phyloP scores from a whole-genome alignment of 179 eudicot genomes.

The Heliamphora pulchella region DNA sequence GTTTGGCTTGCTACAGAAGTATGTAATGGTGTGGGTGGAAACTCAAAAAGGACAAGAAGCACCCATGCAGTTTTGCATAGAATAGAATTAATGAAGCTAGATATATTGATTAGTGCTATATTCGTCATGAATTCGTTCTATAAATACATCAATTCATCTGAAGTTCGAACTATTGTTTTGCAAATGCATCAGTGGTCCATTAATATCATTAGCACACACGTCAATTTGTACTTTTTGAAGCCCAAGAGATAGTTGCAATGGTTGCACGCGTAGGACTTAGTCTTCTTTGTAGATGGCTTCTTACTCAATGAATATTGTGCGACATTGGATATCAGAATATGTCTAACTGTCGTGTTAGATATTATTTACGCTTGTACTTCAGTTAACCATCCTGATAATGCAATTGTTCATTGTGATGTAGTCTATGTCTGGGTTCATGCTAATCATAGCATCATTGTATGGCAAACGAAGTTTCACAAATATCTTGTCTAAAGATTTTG shows the following conservation, averaged over 20 bases:
- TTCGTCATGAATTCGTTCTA: background rate
- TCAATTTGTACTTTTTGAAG: background rate
- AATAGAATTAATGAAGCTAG: background rate
- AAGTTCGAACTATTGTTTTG: too few species aligned
- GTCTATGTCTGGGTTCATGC: background rate
- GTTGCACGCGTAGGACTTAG: background rate
- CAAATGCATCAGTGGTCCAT: background rate
- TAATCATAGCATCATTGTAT: background rate
- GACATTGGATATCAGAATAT: background rate
- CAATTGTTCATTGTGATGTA: background rate
- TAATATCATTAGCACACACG: background rate
- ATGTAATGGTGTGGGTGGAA: background rate
- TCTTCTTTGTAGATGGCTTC: background rate
- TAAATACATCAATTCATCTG: too few species aligned
- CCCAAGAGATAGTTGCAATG: background rate
- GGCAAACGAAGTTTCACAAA: conserved; percentile 4
- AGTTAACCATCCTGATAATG: background rate
- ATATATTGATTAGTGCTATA: background rate
- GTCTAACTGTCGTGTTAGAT: background rate
- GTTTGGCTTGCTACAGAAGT: background rate
- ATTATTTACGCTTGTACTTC: background rate
- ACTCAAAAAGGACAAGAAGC: background rate
- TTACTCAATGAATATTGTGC: background rate
- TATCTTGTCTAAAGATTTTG: background rate
- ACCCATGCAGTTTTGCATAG: background rate